Conservation (phyloP, 495 filamentous ascomycete species). For the Beverwykella pulmonaria region DNA sequence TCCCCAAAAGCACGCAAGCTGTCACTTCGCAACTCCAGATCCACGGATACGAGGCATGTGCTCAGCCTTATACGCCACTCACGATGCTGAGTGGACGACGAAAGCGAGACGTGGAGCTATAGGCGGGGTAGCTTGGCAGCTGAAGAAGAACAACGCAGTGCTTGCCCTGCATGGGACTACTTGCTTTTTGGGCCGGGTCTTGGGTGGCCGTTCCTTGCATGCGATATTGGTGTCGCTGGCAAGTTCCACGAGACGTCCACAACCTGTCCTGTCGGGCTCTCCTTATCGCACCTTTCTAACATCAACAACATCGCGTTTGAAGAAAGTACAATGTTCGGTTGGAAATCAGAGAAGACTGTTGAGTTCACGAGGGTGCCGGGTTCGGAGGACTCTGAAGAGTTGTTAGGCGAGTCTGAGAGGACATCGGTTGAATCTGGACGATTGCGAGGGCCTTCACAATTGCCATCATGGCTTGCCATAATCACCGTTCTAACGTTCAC, state of each 20-base stretch:
- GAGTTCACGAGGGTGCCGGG: conserved; percentile 4
- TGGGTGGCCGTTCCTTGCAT: neutral
- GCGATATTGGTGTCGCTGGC: neutral
- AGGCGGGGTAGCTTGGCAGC: conserved; percentile 8
- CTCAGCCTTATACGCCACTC: conserved; percentile 17
- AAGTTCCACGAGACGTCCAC: neutral
- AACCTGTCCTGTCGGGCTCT: neutral
- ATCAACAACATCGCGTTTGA: neutral
- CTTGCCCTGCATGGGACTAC: neutral
- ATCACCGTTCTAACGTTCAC: neutral
- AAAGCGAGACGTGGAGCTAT: neutral
- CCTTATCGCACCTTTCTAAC: neutral
- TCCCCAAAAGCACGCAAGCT: neutral
- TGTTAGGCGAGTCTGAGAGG: conserved; percentile 2
- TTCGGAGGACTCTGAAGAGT: conserved; percentile 6
- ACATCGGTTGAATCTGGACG: neutral
- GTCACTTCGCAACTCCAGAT: neutral
- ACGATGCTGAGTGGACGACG: neutral
- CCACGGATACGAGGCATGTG: conserved; percentile 1
- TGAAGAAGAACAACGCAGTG: neutral
- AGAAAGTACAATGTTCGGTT: conserved; percentile 1
- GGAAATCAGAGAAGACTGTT: conserved; percentile 12
- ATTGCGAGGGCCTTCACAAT: neutral
- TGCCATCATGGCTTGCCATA: conserved; percentile 2
- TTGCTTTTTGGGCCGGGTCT: neutral